These are phyloP conservation scores for Solanum clarkiae DNA, from an alignment of 257 asterid genomes.

Conservation along the genomic window DNA sequence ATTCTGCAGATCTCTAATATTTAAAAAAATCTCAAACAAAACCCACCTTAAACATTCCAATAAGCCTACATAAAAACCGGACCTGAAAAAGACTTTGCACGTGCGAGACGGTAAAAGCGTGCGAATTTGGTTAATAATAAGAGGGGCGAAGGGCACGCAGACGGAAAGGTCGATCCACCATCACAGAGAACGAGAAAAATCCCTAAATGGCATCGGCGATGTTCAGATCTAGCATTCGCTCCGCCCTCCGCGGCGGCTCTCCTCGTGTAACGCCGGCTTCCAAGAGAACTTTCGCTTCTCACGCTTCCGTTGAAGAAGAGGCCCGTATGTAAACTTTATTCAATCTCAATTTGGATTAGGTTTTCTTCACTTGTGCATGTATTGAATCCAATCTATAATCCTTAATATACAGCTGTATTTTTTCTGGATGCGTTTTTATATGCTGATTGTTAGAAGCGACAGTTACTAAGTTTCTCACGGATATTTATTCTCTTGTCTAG, in stretches of 20 bases:
- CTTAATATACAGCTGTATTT: background rate
- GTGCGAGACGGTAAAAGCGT: background rate
- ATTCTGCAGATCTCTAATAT: background rate
- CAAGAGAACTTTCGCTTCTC: conserved; percentile 51
- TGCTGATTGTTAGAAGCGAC: background rate
- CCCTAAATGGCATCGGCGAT: conserved; percentile 70
- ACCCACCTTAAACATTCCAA: background rate
- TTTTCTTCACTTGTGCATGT: background rate
- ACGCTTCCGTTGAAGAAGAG: conserved; percentile 58
- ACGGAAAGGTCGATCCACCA: background rate
- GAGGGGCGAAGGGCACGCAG: background rate
- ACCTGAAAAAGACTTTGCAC: background rate
- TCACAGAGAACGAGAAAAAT: background rate
- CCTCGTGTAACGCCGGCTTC: conserved; percentile 36
- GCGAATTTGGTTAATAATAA: background rate
- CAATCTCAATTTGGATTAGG: background rate
- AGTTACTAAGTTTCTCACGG: background rate
- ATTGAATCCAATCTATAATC: background rate
- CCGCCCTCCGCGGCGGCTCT: conserved; percentile 63
- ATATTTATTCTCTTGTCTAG: background rate
- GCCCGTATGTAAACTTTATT: conserved; percentile 43
- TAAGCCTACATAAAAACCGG: background rate
- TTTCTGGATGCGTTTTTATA: background rate
- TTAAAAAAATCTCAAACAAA: background rate
- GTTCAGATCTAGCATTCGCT: conserved; percentile 70